Conservation (phyloP, 352 stramenopile species). For the Globisporangium emineosum region DNA sequence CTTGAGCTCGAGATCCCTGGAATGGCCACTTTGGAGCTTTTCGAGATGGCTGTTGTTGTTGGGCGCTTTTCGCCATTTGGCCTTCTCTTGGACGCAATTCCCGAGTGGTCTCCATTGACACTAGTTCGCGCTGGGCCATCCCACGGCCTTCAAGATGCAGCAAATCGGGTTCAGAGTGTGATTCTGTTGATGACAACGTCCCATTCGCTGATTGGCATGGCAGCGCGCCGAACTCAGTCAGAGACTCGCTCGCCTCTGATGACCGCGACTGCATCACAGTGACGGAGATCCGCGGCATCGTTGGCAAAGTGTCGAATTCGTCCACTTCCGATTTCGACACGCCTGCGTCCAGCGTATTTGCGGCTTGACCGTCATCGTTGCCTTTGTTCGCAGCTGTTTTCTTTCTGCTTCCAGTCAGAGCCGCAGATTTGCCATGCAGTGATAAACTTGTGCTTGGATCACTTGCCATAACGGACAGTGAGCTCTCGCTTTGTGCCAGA, state of each 20-base stretch:
- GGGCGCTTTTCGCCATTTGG: background rate
- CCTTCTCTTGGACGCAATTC: background rate
- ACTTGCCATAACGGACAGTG: background rate
- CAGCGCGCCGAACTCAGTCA: too few species aligned
- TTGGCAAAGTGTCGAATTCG: background rate
- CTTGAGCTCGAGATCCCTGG: background rate
- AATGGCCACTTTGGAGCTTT: slow-evolving; percentile 6
- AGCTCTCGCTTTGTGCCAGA: background rate
- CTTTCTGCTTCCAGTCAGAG: background rate
- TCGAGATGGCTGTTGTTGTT: background rate
- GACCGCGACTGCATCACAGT: background rate
- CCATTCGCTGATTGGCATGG: background rate
- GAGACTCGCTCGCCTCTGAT: background rate
- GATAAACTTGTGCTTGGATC: background rate
- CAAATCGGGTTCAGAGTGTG: background rate
- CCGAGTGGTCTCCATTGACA: too few species aligned
- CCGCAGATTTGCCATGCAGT: slow-evolving; percentile 4
- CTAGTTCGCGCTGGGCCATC: background rate
- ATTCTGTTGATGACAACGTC: background rate
- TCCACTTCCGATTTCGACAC: background rate
- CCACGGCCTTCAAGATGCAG: slow-evolving; percentile 10
- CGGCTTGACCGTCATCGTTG: background rate
- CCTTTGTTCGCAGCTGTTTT: background rate
- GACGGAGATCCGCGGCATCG: slow-evolving; percentile 9
- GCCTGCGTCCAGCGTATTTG: background rate